Conservation (phyloP, 208 protist genomes). For the Blastocrithidia nonstop region DNA sequence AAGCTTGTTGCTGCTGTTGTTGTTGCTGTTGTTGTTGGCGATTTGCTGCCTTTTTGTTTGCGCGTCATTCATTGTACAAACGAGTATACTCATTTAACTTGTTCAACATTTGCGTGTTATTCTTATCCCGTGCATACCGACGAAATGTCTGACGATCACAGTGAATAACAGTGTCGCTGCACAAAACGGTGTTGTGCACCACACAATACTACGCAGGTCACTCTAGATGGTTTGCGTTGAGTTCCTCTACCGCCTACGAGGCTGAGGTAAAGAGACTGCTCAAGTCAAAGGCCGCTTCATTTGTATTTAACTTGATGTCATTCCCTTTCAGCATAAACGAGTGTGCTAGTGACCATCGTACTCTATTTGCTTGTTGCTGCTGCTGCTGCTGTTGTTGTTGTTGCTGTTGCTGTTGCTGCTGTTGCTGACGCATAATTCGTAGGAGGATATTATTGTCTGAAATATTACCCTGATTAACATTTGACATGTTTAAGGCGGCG, state of each 20-base stretch:
- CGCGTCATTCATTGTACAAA: conserved; percentile 8
- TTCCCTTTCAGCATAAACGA: conserved; percentile 50
- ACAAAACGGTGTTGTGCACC: conserved; percentile 54
- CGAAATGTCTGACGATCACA: conserved; percentile 51
- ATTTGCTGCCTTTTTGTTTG: no score
- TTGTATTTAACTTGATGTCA: conserved; percentile 40
- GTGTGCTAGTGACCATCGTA: conserved; percentile 30
- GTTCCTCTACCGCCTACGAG: conserved; percentile 37
- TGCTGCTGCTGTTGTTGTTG: conserved; percentile 15
- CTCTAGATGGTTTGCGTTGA: conserved; percentile 42
- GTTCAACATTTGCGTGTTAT: conserved; percentile 15
- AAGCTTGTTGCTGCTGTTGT: background rate
- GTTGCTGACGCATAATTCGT: no score
- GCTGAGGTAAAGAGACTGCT: conserved; percentile 33
- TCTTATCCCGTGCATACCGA: conserved; percentile 60
- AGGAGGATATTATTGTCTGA: no score
- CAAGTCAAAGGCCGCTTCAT: conserved; percentile 46
- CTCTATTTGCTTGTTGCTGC: conserved; percentile 14
- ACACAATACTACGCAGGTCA: conserved; percentile 77
- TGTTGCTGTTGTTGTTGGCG: background rate
- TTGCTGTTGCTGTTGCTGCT: conserved; percentile 25
- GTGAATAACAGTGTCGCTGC: conserved; percentile 33
- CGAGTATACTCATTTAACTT: conserved; percentile 12
- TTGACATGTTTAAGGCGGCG: no score
- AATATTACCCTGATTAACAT: no score